phyloP scores from a whole-genome alignment of 495 filamentous ascomycete species.

The Lindgomyces ingoldianus region DNA sequence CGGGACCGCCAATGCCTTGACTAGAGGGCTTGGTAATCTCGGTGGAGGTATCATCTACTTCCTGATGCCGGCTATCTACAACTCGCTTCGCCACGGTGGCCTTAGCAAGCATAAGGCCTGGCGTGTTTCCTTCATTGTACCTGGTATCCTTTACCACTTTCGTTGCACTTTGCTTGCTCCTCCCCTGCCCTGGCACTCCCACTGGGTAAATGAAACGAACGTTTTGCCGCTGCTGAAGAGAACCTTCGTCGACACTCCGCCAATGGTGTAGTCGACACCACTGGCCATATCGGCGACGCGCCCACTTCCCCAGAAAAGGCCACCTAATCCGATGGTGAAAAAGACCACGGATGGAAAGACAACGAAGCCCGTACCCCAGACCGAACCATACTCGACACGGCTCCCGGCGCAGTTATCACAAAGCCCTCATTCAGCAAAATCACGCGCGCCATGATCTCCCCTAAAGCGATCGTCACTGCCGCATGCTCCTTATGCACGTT shows the following conservation, averaged over 20 bases:
- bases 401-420: constrained; percentile 45
- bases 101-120: constrained; percentile 38
- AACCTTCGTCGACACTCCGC: constrained; percentile 39
- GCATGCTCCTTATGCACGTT: constrained; percentile 47
- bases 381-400: constrained; percentile 41
- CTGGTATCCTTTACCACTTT: constrained; percentile 44
- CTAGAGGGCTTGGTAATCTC: constrained; percentile 84
- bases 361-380: constrained; percentile 39
- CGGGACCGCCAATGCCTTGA: constrained; percentile 84
- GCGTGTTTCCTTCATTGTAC: constrained; percentile 46
- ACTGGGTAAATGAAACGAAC: constrained; percentile 45
- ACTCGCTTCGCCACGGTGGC: constrained; percentile 39
- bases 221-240: constrained; percentile 38
- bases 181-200: constrained; percentile 43
- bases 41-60: constrained; percentile 89
- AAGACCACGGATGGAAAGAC: constrained; percentile 37
- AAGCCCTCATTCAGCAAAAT: constrained; percentile 41
- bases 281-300: constrained; percentile 35
- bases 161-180: constrained; percentile 38
- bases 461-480: constrained; percentile 41
- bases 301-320: neutral
- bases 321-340: constrained; percentile 16
- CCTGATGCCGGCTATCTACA: constrained; percentile 78
- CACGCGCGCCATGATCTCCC: constrained; percentile 36
- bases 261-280: constrained; percentile 37